Base-by-base conservation (phyloP, 164 flowering plant species). In the Protea cynaroides region DNA sequence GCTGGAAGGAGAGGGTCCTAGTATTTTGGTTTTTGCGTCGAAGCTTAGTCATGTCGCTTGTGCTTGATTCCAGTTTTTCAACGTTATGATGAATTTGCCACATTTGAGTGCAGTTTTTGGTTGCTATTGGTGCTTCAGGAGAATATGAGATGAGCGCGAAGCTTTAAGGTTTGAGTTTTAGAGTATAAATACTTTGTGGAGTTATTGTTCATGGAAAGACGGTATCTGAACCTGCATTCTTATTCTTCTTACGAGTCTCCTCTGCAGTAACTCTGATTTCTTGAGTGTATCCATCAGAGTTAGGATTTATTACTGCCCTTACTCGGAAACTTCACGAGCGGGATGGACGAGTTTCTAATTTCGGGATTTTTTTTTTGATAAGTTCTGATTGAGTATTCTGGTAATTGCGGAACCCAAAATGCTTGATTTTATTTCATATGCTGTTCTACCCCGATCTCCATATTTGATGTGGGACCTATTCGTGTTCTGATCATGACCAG, bases 401-500 rank as follows among this genome's bases (percentile, higher is more conserved):
- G 18, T 6, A 1, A 29, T 65, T 36, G 25, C 21, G 29, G 7
- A 21, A 63, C 15, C 19, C 56, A 40, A 57, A 56, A 73, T 61
- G 63, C 76, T 82, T 75, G 58, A 7, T 61, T 55, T 38, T 67
- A 19, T 37, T 56, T 49, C 52, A 63, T 55, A 71, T 67, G 51
- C 44, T 67, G 75, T 66, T 59, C 52, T 61, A 73, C 60, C 68
- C 59, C 50, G 25, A 24, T 63, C 24, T 52, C 62, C 14, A 58
- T 71, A 67, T 75, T 34, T 47, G 60, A 61, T 50, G 25, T 49
- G 49, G 63, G 75, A 61, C 54, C 59, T 58, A 46, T 67, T 65
- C 51, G 56, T 70, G 65, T 62, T 67, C 70, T 82, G 83, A 87
- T 76, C 81, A 88, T 90, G 98, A 94, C 89, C 74, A 80, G 86